Conservation (phyloP, 208 protist species). For the Balamuthia mandrillaris region DNA sequence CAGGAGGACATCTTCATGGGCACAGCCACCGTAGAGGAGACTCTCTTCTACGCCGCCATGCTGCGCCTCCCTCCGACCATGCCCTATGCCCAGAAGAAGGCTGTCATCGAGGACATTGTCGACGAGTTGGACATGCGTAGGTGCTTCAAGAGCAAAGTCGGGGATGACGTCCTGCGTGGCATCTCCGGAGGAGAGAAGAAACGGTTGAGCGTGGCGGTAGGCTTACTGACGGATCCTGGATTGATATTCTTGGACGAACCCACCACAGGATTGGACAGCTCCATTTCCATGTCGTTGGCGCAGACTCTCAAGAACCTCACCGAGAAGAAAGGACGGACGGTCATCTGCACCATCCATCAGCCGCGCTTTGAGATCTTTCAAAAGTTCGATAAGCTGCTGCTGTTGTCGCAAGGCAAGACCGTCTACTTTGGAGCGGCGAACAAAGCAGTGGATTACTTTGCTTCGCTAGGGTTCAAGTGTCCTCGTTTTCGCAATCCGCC, state of each 20-base stretch:
- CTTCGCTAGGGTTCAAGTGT: background rate
- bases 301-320: background rate
- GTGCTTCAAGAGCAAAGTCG: too few relatives aligned
- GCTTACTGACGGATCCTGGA: background rate
- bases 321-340: background rate
- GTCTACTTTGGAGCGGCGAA: conserved; percentile 39
- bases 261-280: conserved; percentile 22
- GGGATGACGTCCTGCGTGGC: background rate
- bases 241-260: background rate
- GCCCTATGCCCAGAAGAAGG: background rate
- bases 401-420: conserved; percentile 46
- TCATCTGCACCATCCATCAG: conserved; percentile 36
- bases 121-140: too few relatives aligned
- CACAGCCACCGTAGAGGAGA: background rate
- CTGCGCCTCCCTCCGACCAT: background rate
- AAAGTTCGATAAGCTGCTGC: conserved; percentile 72
- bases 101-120: background rate
- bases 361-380: conserved; percentile 49
- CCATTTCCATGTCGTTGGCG: background rate
- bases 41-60: background rate
- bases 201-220: background rate
- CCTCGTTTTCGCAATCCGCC: conserved; percentile 12
- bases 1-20: background rate
- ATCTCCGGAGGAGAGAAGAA: conserved; percentile 26
- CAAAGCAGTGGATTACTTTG: conserved; percentile 24